Conservation (phyloP, 2,329 filamentous ascomycete genomes). For the Blastomyces percursus region DNA sequence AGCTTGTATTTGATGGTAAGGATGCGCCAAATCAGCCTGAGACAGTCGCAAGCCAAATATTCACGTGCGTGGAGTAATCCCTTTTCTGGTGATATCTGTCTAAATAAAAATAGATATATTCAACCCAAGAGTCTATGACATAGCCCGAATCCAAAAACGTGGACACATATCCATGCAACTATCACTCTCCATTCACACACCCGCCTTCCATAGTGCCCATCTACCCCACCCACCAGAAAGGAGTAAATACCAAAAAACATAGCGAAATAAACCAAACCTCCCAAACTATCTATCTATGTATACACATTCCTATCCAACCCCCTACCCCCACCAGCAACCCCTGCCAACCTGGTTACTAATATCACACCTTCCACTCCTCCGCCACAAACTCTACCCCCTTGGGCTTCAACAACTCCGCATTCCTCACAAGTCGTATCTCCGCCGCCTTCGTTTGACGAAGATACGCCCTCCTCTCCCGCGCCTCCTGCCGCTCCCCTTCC, state of each 20-base stretch:
- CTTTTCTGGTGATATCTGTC: not conserved
- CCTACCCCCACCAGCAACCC: not conserved
- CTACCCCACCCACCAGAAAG: not conserved
- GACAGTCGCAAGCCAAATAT: not conserved
- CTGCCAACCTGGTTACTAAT: not conserved
- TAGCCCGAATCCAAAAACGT: not conserved
- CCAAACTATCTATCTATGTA: not conserved
- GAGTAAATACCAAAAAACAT: not conserved
- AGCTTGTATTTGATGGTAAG: not conserved
- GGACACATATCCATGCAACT: not conserved
- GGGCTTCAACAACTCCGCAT: constrained; percentile 59
- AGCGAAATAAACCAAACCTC: not conserved
- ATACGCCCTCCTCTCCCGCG: constrained; percentile 48
- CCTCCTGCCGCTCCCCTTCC: constrained; percentile 36
- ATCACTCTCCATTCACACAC: not conserved
- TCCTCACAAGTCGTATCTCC: constrained; percentile 73
- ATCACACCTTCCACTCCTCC: constrained; percentile 21
- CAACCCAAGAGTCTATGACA: not conserved
- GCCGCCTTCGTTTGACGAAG: constrained; percentile 70
- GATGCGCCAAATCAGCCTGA: not conserved
- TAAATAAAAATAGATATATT: not conserved
- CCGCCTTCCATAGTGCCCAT: not conserved
- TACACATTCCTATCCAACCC: not conserved
- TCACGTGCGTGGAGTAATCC: not conserved
- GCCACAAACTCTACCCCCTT: constrained; percentile 36